Percentiles rank a stretch among this genome's conserved stretches.
phyloP scores from a whole-genome alignment of 345 rosid genomes.

The Citrus trifoliata region DNA sequence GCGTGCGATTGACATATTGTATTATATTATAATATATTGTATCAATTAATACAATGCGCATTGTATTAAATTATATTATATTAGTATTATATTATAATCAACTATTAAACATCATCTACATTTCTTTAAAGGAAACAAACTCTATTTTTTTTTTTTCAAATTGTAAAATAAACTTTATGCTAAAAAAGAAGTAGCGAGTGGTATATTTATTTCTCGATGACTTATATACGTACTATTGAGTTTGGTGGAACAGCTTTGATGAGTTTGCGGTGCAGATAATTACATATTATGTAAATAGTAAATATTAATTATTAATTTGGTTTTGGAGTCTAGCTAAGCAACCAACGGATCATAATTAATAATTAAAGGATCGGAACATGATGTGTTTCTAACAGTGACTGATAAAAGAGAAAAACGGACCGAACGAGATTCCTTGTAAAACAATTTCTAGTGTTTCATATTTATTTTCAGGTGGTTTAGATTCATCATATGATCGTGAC shows the following conservation, averaged over 20 bases:
- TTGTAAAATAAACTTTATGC: neutral
- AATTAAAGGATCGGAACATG: neutral
- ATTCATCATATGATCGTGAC: neutral
- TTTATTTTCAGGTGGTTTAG: neutral
- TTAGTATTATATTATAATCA: too few relatives aligned
- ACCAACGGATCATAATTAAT: neutral
- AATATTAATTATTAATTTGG: neutral
- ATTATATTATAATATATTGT: too few relatives aligned
- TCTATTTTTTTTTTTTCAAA: too few relatives aligned
- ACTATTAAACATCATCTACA: too few relatives aligned
- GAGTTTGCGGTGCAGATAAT: neutral
- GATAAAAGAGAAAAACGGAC: neutral
- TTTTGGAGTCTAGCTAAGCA: neutral
- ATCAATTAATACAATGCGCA: too few relatives aligned
- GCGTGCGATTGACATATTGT: too few relatives aligned
- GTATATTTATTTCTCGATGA: neutral
- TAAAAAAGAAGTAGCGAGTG: neutral
- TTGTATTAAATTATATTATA: too few relatives aligned
- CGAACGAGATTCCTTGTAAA: constrained; percentile 1
- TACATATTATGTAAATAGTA: neutral
- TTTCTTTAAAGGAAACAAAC: too few relatives aligned
- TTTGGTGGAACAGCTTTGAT: neutral
- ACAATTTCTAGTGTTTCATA: neutral
- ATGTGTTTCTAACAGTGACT: neutral
- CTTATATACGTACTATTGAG: neutral